Conservation (phyloP, 306 rosid genomes). For the Cucurbita moschata region DNA sequence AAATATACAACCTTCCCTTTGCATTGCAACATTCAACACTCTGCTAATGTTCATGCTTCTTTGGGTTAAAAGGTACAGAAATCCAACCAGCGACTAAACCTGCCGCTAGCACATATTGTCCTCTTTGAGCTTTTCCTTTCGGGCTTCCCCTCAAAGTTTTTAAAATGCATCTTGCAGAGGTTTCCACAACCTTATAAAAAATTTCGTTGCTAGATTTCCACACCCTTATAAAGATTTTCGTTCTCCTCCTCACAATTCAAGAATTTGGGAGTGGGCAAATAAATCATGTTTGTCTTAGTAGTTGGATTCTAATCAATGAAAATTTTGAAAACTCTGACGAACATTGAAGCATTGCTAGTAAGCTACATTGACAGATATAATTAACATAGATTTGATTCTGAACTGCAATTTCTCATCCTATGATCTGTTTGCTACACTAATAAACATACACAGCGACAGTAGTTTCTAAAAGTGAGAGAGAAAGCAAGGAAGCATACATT, state of each 20-base stretch:
- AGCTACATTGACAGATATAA: background rate
- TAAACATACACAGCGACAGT: background rate
- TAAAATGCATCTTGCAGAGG: no score
- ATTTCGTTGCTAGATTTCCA: no score
- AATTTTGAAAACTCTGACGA: background rate
- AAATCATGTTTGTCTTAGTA: background rate
- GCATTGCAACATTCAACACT: background rate
- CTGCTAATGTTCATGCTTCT: background rate
- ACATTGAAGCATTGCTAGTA: background rate
- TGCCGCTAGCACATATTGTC: no score
- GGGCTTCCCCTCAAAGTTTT: no score
- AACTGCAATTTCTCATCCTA: background rate
- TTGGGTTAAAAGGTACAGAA: background rate
- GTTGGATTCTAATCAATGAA: background rate
- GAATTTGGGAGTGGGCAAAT: no score
- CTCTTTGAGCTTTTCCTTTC: no score
- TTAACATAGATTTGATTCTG: background rate
- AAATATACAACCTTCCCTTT: background rate
- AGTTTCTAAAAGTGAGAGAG: background rate
- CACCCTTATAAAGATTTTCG: no score
- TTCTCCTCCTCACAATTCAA: no score
- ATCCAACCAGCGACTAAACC: background rate
- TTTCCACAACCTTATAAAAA: no score
- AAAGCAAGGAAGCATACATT: slow-evolving; percentile 35
- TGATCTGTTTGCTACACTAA: background rate